Evolutionary conservation across 2,329 filamentous ascomycete genomes (phyloP), one percentile per base, ranked within the genome.

Genomic region (Colletotrichum sojae): DNA sequence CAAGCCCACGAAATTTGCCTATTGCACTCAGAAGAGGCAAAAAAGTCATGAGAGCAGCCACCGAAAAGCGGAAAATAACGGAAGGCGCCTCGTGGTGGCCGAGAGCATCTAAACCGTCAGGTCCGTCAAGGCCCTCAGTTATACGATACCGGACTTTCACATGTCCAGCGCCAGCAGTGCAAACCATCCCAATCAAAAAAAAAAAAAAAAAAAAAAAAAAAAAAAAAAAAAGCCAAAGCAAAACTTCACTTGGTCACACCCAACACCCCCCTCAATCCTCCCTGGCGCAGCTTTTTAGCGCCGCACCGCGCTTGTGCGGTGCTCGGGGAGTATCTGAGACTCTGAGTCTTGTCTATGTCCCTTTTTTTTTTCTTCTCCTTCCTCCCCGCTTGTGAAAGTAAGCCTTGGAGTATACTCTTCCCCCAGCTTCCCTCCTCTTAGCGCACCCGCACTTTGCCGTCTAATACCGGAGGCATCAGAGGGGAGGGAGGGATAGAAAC

Each of bases 131-230:
- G 16, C 10, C 36, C 31, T 36, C 22, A 5, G 8, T 10, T 54
- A 31, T 54, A 61, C 49, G 51, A 59, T 59, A 66, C 36, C 55
- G 63, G 55, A 58, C 65, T 64, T 48, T 67, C 65, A 67, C 65
- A 67, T 67, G 65, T 31, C 43, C 53, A 53, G 15, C 40, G 40
- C 13, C 40, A 43, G 40, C 4, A 25, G 2, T 25, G 22, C 22
- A 25, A 25, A 25, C 22, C 22, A 25, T 25, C 22, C 22, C 22
- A 25, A 31, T 31, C 16, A 3, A 58, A 22, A 13, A 46, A 46
- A 51, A 16, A 22, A 27, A 39, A n/a, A n/a, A n/a, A n/a, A n/a
- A n/a, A 25, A 6, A 48, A 8, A 48, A 48, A 20, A 18, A 16
- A 18, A n/a, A 48, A 48, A 48, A 27, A 43, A 39, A 39, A 65